Evolutionary conservation across 176 grass and related monocot genomes (phyloP).

Genomic region (Carex kokanica): DNA sequence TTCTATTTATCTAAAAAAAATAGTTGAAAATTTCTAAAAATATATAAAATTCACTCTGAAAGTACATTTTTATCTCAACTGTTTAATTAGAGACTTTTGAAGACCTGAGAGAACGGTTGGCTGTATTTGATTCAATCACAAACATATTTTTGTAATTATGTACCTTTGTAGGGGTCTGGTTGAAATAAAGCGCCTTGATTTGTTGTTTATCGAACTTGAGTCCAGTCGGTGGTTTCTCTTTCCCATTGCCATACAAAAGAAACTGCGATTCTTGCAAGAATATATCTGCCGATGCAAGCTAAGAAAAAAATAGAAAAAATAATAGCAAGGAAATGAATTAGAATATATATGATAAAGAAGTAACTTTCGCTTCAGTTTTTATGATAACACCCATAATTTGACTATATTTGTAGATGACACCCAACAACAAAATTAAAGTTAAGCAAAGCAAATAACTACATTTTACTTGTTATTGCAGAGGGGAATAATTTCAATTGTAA

Average conservation of each 20-base stretch:
- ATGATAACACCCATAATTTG: background rate
- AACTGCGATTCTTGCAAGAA: constrained; percentile 93
- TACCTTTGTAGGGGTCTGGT: constrained; percentile 87
- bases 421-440: background rate
- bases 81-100: background rate
- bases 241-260: constrained; percentile 72
- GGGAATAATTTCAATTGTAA: background rate
- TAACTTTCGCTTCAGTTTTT: background rate
- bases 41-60: too few species aligned
- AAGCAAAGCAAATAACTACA: background rate
- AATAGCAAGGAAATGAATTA: background rate
- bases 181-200: constrained; percentile 88
- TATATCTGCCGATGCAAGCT: constrained; percentile 88
- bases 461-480: background rate
- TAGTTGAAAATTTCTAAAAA: too few species aligned
- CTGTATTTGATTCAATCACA: background rate
- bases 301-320: constrained; percentile 29
- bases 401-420: background rate
- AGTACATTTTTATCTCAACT: too few species aligned
- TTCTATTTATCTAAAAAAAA: too few species aligned
- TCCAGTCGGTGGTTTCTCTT: constrained; percentile 82
- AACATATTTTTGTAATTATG: background rate
- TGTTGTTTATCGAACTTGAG: constrained; percentile 90
- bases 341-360: background rate
- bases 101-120: background rate